Percentiles rank a stretch among this genome's conserved stretches.
These are phyloP conservation scores for Saccharomycopsis selenospora DNA, from an alignment of 805 yeast genomes.

Conservation along the genomic window DNA sequence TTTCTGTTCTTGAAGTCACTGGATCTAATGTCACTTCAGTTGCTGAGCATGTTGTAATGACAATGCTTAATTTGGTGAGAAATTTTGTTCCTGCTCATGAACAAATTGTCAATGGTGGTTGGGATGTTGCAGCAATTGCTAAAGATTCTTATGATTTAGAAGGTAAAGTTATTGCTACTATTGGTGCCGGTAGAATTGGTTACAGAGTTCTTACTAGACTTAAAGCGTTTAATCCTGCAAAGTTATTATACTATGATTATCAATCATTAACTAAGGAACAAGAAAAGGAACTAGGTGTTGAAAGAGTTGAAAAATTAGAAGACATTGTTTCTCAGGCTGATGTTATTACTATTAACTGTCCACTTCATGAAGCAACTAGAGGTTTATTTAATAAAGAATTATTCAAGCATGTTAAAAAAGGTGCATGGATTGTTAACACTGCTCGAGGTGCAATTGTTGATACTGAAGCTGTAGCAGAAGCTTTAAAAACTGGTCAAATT, in stretches of 20 bases:
- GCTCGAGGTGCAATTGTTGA: conserved; percentile 78
- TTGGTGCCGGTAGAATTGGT: conserved; percentile 80
- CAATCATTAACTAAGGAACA: conserved; percentile 56
- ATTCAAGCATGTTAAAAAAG: conserved; percentile 62
- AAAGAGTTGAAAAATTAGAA: conserved; percentile 52
- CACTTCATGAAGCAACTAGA: conserved; percentile 61
- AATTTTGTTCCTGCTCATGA: conserved; percentile 77
- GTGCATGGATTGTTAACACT: conserved; percentile 68
- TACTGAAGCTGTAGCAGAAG: conserved; percentile 69
- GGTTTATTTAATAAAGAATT: conserved; percentile 63
- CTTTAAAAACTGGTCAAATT: conserved; percentile 58
- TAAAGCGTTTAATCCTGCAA: conserved; percentile 66
- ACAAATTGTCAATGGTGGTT: conserved; percentile 50
- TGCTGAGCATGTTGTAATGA: conserved; percentile 75
- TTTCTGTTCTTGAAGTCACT: conserved; percentile 72
- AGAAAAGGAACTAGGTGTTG: conserved; percentile 50
- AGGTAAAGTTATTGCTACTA: conserved; percentile 69
- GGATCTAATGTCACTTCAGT: conserved; percentile 77
- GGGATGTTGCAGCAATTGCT: conserved; percentile 76
- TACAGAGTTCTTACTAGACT: conserved; percentile 66
- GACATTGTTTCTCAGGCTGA: conserved; percentile 64
- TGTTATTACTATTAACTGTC: conserved; percentile 70
- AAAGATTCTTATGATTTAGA: conserved; percentile 70
- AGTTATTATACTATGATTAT: conserved; percentile 68
- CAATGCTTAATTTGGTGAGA: conserved; percentile 61